A percentile compares a stretch with the other conserved stretches of the same genome.
These are phyloP conservation scores for Aureobasidium sp. DNA, from an alignment of 2,329 filamentous ascomycete species.

Conservation along the genomic window DNA sequence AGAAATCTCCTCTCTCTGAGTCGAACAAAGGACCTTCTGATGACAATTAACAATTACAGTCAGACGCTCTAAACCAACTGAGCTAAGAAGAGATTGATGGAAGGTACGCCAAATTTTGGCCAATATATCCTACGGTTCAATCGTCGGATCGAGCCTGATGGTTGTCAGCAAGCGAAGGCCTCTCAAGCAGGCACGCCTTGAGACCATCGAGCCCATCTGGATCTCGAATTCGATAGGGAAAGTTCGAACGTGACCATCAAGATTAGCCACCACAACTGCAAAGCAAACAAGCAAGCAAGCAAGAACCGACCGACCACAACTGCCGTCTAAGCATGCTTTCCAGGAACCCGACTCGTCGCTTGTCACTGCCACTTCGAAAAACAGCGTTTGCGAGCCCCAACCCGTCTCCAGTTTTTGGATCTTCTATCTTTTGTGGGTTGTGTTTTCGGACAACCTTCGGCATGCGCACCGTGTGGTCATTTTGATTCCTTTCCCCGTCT, in stretches of 20 bases:
- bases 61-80: slow-evolving; percentile 9
- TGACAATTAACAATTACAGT: slow-evolving; percentile 8
- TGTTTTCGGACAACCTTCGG: background rate
- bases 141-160: no score
- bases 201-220: no score
- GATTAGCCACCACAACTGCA: background rate
- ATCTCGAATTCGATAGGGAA: no score
- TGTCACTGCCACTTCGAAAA: background rate
- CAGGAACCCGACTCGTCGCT: background rate
- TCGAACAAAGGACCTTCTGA: slow-evolving; percentile 9
- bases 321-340: background rate
- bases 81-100: slow-evolving; percentile 3
- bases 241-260: no score
- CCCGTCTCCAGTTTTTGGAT: background rate
- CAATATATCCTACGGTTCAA: no score
- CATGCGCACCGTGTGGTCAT: background rate
- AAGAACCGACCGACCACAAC: background rate
- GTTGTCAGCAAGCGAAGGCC: no score
- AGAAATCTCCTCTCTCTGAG: slow-evolving; percentile 1
- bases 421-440: background rate
- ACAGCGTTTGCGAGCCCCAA: background rate
- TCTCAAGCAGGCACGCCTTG: no score
- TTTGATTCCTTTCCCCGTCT: background rate
- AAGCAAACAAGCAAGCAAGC: background rate
- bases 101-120: no score